Evolutionary conservation across 805 yeast genomes (phyloP).

Genomic region (Candida montana): DNA sequence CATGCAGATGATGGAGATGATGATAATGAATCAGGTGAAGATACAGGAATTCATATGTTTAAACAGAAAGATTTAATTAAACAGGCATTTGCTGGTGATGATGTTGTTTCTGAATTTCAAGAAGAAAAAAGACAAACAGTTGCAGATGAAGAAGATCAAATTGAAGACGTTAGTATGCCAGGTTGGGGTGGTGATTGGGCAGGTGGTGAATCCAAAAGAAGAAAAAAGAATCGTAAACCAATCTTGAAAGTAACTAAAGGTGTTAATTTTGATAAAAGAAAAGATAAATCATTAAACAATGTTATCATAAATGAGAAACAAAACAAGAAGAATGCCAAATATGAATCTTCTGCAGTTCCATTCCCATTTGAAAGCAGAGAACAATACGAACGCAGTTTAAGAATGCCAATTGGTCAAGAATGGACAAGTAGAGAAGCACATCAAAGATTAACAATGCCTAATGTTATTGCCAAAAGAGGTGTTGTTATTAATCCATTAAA

Average conservation of each 20-base stretch:
- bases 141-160: conserved; percentile 81
- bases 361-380: conserved; percentile 91
- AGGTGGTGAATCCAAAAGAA: conserved; percentile 45
- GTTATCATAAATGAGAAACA: conserved; percentile 88
- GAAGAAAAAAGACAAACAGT: conserved; percentile 64
- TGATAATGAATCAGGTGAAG: conserved; percentile 28
- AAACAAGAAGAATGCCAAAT: conserved; percentile 79
- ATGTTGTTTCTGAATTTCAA: conserved; percentile 74
- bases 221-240: conserved; percentile 17
- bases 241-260: conserved; percentile 68
- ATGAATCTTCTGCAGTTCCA: conserved; percentile 86
- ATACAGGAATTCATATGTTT: conserved; percentile 47
- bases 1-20: conserved; percentile 29
- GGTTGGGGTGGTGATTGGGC: conserved; percentile 91
- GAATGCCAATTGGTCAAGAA: conserved; percentile 96
- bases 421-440: conserved; percentile 89
- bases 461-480: conserved; percentile 82
- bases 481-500: conserved; percentile 86
- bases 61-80: conserved; percentile 76
- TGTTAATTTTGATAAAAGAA: conserved; percentile 64
- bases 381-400: conserved; percentile 88
- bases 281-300: conserved; percentile 67
- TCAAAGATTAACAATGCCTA: conserved; percentile 85
- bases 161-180: conserved; percentile 79
- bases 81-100: conserved; percentile 97